phyloP scores from a whole-genome alignment of 768 basidiomycete species.

The Candolleomyces eurysporus region DNA sequence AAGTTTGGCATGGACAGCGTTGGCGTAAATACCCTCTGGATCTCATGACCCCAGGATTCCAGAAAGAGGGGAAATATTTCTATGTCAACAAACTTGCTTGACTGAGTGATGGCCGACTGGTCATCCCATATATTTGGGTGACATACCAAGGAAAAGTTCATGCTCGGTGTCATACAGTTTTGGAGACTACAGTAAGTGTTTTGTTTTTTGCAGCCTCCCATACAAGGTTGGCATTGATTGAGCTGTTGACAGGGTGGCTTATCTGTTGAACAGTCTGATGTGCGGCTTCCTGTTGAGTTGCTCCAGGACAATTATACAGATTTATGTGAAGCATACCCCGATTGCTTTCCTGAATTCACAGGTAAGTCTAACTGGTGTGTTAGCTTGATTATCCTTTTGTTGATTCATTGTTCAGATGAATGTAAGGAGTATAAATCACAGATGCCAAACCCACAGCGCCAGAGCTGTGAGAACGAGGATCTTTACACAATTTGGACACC shows the following conservation, averaged over 20 bases:
- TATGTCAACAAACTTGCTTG: slow-evolving; percentile 23
- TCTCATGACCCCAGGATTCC: slow-evolving; percentile 13
- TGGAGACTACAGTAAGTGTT: neutral
- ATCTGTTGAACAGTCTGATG: too few relatives aligned
- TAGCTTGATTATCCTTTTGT: too few relatives aligned
- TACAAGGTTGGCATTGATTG: too few relatives aligned
- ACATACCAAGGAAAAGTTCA: slow-evolving; percentile 6
- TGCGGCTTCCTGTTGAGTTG: too few relatives aligned
- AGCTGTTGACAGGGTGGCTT: too few relatives aligned
- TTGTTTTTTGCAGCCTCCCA: too few relatives aligned
- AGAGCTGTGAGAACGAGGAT: slow-evolving; percentile 8
- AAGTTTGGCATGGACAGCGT: slow-evolving; percentile 14
- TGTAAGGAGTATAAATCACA: too few relatives aligned
- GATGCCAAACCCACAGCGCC: neutral
- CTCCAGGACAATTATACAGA: too few relatives aligned
- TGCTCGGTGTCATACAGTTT: neutral
- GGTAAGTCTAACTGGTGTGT: too few relatives aligned
- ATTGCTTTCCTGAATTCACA: too few relatives aligned
- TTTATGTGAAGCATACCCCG: too few relatives aligned
- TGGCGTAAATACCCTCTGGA: slow-evolving; percentile 14
- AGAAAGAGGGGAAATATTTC: slow-evolving; percentile 15
- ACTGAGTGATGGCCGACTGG: slow-evolving; percentile 10
- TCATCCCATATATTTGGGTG: slow-evolving; percentile 22
- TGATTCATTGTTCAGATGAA: too few relatives aligned
- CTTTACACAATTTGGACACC: slow-evolving; percentile 12